These are phyloP conservation scores for Leonotis leonurus DNA, from an alignment of 257 asterid genomes.

Conservation along the genomic window DNA sequence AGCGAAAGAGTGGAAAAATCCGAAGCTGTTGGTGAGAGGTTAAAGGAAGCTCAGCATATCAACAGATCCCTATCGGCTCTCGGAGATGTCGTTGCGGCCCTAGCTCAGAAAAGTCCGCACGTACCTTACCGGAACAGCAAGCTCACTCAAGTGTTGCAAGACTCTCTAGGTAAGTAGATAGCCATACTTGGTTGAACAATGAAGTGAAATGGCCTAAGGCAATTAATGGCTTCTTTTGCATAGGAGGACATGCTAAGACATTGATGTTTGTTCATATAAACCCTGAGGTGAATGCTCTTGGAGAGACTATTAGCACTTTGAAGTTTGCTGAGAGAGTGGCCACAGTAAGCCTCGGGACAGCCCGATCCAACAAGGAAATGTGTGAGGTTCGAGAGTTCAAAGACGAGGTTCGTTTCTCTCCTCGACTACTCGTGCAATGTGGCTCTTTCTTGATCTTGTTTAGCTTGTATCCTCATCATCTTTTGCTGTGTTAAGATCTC, in stretches of 20 bases:
- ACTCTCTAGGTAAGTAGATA: slow-evolving; percentile 86
- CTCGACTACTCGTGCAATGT: slow-evolving; percentile 11
- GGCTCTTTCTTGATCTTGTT: too few species aligned
- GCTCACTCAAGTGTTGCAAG: slow-evolving; percentile 90
- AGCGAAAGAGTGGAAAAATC: slow-evolving; percentile 89
- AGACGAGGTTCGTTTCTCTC: slow-evolving; percentile 63
- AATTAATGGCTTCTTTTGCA: slow-evolving; percentile 20
- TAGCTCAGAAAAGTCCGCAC: slow-evolving; percentile 81
- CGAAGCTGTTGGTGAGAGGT: slow-evolving; percentile 87
- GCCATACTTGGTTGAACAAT: too few species aligned
- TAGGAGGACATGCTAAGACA: slow-evolving; percentile 36
- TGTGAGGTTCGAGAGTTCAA: slow-evolving; percentile 64
- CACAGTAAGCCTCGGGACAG: slow-evolving; percentile 81
- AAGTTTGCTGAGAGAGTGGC: slow-evolving; percentile 91
- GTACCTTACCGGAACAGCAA: slow-evolving; percentile 91
- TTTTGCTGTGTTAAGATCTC: slow-evolving; percentile 48
- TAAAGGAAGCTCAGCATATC: slow-evolving; percentile 91
- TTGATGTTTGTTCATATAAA: slow-evolving; percentile 89
- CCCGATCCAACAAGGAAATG: slow-evolving; percentile 72
- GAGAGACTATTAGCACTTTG: slow-evolving; percentile 82
- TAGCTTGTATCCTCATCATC: slow-evolving; percentile 12
- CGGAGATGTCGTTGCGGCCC: slow-evolving; percentile 91
- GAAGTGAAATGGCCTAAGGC: too few species aligned
- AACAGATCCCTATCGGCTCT: slow-evolving; percentile 85
- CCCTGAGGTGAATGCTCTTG: slow-evolving; percentile 68